Percentiles rank a stretch among this genome's conserved stretches.
Conservation (phyloP, 2,329 filamentous ascomycete genomes). For the Grosmannia clavigera region DNA sequence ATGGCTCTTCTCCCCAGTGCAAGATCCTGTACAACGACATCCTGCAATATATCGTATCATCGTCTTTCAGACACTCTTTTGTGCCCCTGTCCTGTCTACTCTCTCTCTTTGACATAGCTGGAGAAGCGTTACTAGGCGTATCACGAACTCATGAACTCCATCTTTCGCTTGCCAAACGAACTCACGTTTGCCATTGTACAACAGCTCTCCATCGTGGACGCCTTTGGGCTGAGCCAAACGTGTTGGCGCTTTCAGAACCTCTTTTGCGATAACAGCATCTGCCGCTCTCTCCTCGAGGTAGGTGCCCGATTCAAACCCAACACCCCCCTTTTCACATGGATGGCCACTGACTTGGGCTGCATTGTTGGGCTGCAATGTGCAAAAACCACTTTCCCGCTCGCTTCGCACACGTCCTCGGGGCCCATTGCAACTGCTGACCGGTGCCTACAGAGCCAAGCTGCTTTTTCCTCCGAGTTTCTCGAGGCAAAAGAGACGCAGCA, state of each 20-base stretch:
- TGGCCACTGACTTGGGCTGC: no score
- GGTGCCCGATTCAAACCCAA: background rate
- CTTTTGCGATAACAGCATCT: constrained; percentile 41
- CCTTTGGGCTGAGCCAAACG: constrained; percentile 41
- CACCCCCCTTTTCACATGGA: background rate
- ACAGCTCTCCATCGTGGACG: constrained; percentile 43
- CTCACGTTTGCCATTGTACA: constrained; percentile 46
- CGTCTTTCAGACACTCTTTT: background rate
- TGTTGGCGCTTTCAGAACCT: constrained; percentile 38
- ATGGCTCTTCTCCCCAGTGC: no score
- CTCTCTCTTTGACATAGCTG: background rate
- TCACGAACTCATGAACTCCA: constrained; percentile 14
- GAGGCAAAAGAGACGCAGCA: background rate
- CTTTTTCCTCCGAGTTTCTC: constrained; percentile 1
- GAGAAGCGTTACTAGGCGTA: background rate
- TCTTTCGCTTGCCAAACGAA: constrained; percentile 44
- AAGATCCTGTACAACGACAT: background rate
- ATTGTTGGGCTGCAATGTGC: no score
- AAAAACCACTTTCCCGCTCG: no score
- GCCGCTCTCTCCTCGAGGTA: constrained; percentile 46
- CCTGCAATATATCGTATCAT: background rate
- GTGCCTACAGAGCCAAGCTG: background rate
- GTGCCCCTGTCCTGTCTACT: background rate
- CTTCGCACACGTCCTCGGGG: no score
- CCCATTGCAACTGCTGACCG: background rate